Evolutionary conservation across 306 rosid species (phyloP).

Genomic region (Amphicarpaea edgeworthii): DNA sequence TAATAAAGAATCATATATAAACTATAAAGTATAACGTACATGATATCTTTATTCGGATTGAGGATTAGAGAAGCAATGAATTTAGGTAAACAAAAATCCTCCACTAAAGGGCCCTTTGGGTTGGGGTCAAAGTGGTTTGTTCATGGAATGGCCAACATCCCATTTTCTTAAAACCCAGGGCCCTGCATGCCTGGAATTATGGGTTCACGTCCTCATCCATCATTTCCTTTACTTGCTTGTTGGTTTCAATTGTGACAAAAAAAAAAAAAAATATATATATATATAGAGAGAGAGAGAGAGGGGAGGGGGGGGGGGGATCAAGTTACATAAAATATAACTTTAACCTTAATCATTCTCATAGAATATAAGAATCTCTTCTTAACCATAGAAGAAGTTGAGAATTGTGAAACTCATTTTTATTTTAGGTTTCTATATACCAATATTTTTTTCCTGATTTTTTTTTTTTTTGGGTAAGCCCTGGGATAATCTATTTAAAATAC

Average conservation of each 20-base stretch:
- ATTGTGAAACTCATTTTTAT: too few species aligned
- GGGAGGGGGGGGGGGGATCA: too few species aligned
- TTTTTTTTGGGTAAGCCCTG: too few species aligned
- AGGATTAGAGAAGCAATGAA: slow-evolving; percentile 19
- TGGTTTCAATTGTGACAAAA: slow-evolving; percentile 52
- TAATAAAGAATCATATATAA: not conserved
- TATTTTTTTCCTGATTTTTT: too few species aligned
- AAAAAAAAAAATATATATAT: too few species aligned
- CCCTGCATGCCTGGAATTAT: slow-evolving; percentile 64
- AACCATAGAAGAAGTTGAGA: too few species aligned
- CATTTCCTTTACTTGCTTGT: slow-evolving; percentile 47
- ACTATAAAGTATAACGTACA: not conserved
- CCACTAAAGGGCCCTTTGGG: not conserved
- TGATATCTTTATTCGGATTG: slow-evolving; percentile 10
- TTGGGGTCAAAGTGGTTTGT: slow-evolving; percentile 53
- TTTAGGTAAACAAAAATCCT: slow-evolving; percentile 18
- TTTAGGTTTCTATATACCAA: too few species aligned
- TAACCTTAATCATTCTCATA: too few species aligned
- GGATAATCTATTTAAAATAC: too few species aligned
- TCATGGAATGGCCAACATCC: slow-evolving; percentile 64
- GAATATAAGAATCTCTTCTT: too few species aligned
- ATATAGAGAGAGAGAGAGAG: too few species aligned
- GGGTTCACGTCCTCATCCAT: slow-evolving; percentile 62
- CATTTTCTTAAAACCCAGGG: slow-evolving; percentile 62
- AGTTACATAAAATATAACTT: too few species aligned